phyloP scores from a whole-genome alignment of 2,329 filamentous ascomycete genomes.

The Paraconiothyrium brasiliense region DNA sequence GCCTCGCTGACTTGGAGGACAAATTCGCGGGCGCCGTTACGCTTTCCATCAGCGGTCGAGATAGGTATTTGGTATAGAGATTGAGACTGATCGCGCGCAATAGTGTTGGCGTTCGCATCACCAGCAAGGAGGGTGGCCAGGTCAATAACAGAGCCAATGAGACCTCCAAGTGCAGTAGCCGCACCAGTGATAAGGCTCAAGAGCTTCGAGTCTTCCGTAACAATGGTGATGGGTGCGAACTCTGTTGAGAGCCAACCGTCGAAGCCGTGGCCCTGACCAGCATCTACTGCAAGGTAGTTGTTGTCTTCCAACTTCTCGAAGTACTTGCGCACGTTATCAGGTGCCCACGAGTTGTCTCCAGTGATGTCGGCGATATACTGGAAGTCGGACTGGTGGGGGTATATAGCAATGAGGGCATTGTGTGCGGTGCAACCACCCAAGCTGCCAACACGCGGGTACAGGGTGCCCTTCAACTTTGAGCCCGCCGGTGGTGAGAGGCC shows the following conservation, averaged over 20 bases:
- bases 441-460: constrained; percentile 67
- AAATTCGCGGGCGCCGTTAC: constrained; percentile 66
- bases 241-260: constrained; percentile 66
- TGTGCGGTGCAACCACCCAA: constrained; percentile 69
- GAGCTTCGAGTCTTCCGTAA: constrained; percentile 63
- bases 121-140: constrained; percentile 52
- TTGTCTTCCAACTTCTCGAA: constrained; percentile 65
- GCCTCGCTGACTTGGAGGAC: constrained; percentile 62
- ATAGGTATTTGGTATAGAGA: constrained; percentile 69
- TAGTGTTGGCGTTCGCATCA: constrained; percentile 62
- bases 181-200: constrained; percentile 62
- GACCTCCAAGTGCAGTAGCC: constrained; percentile 61
- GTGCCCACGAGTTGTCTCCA: constrained; percentile 67
- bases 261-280: constrained; percentile 61
- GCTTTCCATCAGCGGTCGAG: constrained; percentile 58
- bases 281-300: constrained; percentile 55
- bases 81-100: constrained; percentile 56
- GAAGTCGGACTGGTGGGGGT: constrained; percentile 69
- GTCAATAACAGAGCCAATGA: constrained; percentile 45
- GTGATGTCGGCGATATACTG: constrained; percentile 66
- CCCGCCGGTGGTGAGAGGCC: constrained; percentile 64
- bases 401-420: constrained; percentile 68
- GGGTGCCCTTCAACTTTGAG: constrained; percentile 62
- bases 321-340: constrained; percentile 68
- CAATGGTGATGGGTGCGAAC: constrained; percentile 61